Evolutionary conservation across 1,284 basidiomycete genomes (phyloP).

Genomic region (Crepidotus sp.): DNA sequence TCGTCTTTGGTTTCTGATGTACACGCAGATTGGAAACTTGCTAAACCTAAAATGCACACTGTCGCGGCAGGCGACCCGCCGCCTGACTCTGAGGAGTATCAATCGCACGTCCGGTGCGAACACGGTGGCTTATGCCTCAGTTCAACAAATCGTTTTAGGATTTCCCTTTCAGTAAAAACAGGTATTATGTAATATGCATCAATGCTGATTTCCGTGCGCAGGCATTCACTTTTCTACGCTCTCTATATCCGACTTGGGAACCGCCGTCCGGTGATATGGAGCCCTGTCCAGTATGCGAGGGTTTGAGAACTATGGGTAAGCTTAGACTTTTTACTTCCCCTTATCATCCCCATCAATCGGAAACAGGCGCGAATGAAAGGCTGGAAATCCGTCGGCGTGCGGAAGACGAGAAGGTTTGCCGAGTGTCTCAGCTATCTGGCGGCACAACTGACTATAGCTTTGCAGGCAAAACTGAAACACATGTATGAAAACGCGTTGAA

Average conservation of each 20-base stretch:
- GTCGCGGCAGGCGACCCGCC: constrained; percentile 44
- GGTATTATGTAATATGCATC: not conserved
- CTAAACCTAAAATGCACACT: constrained; percentile 67
- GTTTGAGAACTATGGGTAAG: constrained; percentile 17
- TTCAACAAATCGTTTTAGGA: constrained; percentile 43
- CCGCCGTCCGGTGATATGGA: constrained; percentile 43
- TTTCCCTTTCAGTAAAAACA: constrained; percentile 47
- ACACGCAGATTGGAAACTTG: constrained; percentile 56
- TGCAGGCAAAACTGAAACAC: constrained; percentile 49
- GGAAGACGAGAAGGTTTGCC: constrained; percentile 64
- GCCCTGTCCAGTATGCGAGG: constrained; percentile 53
- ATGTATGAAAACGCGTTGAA: constrained; percentile 49
- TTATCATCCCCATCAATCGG: too few species aligned
- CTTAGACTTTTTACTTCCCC: not conserved
- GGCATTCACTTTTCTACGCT: constrained; percentile 44
- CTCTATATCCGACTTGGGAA: constrained; percentile 56
- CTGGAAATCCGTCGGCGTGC: constrained; percentile 49
- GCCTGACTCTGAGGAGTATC: constrained; percentile 51
- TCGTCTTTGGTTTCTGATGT: not conserved
- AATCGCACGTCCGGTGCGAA: constrained; percentile 56
- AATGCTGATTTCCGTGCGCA: constrained; percentile 26
- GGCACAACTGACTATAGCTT: constrained; percentile 5
- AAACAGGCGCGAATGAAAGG: constrained; percentile 34
- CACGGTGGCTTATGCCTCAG: constrained; percentile 55
- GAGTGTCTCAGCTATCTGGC: not conserved